phyloP scores from a whole-genome alignment of 164 flowering plant genomes.

The Cinnamomum micranthum region DNA sequence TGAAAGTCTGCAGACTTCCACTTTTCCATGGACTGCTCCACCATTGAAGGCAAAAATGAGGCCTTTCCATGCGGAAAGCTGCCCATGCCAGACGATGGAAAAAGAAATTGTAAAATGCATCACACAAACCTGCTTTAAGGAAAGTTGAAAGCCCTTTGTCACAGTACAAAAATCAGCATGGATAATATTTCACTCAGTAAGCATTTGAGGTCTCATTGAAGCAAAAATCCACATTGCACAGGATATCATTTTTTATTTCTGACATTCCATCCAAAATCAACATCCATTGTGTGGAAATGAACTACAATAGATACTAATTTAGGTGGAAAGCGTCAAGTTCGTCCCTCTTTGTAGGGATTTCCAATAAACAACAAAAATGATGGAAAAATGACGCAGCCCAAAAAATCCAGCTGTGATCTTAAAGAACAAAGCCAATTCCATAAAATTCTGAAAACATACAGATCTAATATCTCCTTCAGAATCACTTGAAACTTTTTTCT shows the following conservation, averaged over 20 bases:
- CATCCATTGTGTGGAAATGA: not conserved
- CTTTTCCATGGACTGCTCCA: not conserved
- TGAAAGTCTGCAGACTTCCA: too few species aligned
- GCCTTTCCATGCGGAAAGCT: too few species aligned
- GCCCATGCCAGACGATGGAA: too few species aligned
- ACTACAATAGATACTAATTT: not conserved
- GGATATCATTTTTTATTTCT: not conserved
- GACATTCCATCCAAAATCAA: conserved; percentile 1
- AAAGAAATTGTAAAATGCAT: too few species aligned
- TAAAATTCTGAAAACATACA: not conserved
- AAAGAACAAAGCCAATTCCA: not conserved
- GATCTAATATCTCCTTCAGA: too few species aligned
- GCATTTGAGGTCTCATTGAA: not conserved
- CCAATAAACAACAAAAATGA: not conserved
- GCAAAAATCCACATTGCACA: not conserved
- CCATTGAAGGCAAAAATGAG: not conserved
- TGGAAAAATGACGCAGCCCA: not conserved
- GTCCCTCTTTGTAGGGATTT: not conserved
- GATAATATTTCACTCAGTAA: too few species aligned
- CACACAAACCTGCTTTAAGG: not conserved
- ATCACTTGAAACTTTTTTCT: too few species aligned
- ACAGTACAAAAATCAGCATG: not conserved
- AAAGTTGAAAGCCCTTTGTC: not conserved
- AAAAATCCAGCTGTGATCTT: not conserved
- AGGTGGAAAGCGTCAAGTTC: not conserved